These are phyloP conservation scores for Globisporangium spinosum DNA, from an alignment of 352 stramenopile genomes.

Conservation along the genomic window DNA sequence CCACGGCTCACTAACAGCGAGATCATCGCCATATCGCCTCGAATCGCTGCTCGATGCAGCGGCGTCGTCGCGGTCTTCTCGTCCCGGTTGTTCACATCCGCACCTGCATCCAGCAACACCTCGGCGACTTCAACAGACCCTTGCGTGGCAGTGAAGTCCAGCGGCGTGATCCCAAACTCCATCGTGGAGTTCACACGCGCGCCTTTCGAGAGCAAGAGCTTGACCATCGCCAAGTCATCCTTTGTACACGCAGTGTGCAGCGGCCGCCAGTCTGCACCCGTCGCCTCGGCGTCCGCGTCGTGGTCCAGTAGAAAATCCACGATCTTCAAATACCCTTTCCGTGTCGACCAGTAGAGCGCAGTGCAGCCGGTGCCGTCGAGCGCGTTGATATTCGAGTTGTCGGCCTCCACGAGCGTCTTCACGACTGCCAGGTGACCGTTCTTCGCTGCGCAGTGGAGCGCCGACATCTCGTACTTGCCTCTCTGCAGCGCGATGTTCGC, in stretches of 20 bases:
- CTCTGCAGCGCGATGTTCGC: constrained; percentile 9
- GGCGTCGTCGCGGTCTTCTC: constrained; percentile 20
- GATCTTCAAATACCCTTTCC: constrained; percentile 14
- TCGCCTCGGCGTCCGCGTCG: constrained; percentile 14
- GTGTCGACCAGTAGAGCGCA: constrained; percentile 17
- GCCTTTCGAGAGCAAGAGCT: constrained; percentile 16
- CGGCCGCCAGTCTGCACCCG: constrained; percentile 13
- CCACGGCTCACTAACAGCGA: constrained; percentile 12
- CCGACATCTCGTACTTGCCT: constrained; percentile 12
- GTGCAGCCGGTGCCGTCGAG: constrained; percentile 17
- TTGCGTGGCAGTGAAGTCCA: constrained; percentile 14
- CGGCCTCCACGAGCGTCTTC: constrained; percentile 2
- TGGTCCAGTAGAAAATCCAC: constrained; percentile 15
- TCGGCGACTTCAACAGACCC: constrained; percentile 15
- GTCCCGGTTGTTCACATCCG: constrained; percentile 18
- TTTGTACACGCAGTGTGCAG: constrained; percentile 18
- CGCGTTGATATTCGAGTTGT: constrained; percentile 3
- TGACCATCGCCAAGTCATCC: constrained; percentile 18
- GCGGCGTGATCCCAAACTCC: constrained; percentile 19
- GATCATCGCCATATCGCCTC: constrained; percentile 13
- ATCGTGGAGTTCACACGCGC: constrained; percentile 15
- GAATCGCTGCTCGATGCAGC: constrained; percentile 18
- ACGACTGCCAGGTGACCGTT: constrained; percentile 6
- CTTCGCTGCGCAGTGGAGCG: constrained; percentile 19
- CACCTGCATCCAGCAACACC: constrained; percentile 17